These are phyloP conservation scores for Paecilomyces dactylethromorphus DNA, from an alignment of 2,329 filamentous ascomycete genomes.

Conservation along the genomic window DNA sequence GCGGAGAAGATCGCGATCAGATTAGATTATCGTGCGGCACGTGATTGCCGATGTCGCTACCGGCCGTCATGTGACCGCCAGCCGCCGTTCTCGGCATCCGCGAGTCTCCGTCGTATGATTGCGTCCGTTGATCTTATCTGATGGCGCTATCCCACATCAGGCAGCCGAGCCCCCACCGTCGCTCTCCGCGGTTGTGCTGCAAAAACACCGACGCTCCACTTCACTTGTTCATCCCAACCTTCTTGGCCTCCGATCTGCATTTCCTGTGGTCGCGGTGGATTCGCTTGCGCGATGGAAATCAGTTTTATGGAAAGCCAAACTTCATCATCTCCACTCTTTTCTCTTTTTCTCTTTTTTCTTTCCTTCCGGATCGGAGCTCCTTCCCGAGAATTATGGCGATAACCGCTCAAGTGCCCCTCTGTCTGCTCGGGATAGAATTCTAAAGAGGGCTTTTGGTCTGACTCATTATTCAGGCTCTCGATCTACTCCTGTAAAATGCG, in stretches of 20 bases:
- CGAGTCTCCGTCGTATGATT: not conserved
- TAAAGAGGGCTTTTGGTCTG: not conserved
- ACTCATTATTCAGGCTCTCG: not conserved
- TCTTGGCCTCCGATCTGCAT: not conserved
- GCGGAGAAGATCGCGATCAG: conserved; percentile 1
- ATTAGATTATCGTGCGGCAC: conserved; percentile 3
- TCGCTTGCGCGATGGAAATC: not conserved
- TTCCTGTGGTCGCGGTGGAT: not conserved
- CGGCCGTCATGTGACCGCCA: not conserved
- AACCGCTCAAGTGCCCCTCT: not conserved
- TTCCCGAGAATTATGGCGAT: not conserved
- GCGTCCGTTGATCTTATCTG: not conserved
- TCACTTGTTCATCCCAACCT: not conserved
- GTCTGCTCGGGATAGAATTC: not conserved
- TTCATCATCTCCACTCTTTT: not conserved
- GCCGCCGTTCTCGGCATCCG: not conserved
- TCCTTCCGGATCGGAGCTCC: not conserved
- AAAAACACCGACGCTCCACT: not conserved
- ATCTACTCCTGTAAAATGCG: not conserved
- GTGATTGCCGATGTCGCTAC: conserved; percentile 3
- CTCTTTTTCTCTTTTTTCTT: not conserved
- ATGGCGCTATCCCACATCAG: not conserved
- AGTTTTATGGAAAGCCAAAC: not conserved
- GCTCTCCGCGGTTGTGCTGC: not conserved
- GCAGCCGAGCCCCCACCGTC: not conserved